phyloP scores from a whole-genome alignment of 2,329 filamentous ascomycete species.

The Aspergillus novofumigatus region DNA sequence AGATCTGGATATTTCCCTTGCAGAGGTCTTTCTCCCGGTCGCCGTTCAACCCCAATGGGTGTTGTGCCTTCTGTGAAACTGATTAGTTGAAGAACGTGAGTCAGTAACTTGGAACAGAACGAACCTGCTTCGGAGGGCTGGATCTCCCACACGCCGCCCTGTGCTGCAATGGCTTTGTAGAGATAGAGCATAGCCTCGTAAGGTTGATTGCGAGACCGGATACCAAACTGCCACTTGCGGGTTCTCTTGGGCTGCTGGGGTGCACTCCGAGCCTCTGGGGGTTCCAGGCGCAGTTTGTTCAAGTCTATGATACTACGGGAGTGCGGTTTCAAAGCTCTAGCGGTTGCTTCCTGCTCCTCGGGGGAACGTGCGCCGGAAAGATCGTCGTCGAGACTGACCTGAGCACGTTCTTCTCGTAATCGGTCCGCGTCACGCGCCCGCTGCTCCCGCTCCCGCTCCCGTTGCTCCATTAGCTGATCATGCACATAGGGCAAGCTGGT shows the following conservation, averaged over 20 bases:
- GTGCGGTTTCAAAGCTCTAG: conserved; percentile 79
- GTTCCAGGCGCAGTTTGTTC: conserved; percentile 57
- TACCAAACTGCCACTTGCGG: conserved; percentile 97
- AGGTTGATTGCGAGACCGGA: conserved; percentile 87
- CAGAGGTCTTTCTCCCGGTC: conserved; percentile 33
- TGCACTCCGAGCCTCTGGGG: conserved; percentile 48
- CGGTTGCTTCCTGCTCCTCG: conserved; percentile 77
- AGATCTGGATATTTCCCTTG: conserved; percentile 44
- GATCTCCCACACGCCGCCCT: conserved; percentile 82
- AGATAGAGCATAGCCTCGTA: conserved; percentile 94
- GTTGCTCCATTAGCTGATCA: conserved; percentile 75
- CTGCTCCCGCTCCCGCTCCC: conserved; percentile 32
- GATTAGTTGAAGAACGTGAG: conserved; percentile 1
- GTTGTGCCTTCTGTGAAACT: conserved; percentile 23
- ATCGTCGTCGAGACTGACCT: conserved; percentile 16
- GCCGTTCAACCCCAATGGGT: conserved; percentile 35
- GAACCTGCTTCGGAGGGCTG: conserved; percentile 41
- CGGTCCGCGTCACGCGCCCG: conserved; percentile 23
- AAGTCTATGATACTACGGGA: conserved; percentile 66
- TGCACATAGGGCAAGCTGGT: conserved; percentile 90
- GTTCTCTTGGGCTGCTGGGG: conserved; percentile 55
- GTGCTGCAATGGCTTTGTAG: conserved; percentile 82
- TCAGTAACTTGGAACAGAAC: conserved; percentile 5
- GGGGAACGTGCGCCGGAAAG: conserved; percentile 33
- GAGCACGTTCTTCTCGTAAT: conserved; percentile 43